Base-by-base conservation (phyloP, 83 land plant species). In the Picea abies region DNA sequence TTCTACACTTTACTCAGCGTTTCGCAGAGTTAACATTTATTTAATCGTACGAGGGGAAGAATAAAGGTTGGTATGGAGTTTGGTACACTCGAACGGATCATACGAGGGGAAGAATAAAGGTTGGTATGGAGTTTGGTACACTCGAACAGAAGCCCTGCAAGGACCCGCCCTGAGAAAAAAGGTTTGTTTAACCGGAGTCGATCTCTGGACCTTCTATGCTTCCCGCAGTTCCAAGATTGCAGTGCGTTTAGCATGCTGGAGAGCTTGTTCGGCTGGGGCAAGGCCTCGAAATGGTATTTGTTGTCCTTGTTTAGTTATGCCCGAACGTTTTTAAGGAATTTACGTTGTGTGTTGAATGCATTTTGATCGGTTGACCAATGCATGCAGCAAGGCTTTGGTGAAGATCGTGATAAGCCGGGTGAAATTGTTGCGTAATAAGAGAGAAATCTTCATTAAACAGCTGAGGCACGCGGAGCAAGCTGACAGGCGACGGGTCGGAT, bases 361-460 rank as follows among this genome's bases (percentile, higher is more conserved):
- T 68, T 29, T 5, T 68, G 12, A 25, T 20, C 61, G 63, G 65
- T 37, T 15, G 15, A 60, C 23, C 15, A 26, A 76, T 32, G 35
- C 62, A 58, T 86, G 72, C 81, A 86, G 88, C 75, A 86, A 86
- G 83, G 70, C 68, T 22, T 32, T 83, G 83, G 61, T 86, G 9
- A 76, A 63, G 65, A 20, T 39, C 69, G 83, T 83, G 23, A 82
- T 77, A 65, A 80, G 78, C 68, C 75, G 85, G 6, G 68, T 86
- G 20, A 86, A 83, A 81, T 52, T 83, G 39, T 52, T 86, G 41
- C 60, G 79, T 75, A 83, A 76, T 63, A 86, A 83, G 83, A 87
- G 88, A 70, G 17, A 17, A 15, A 68, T 76, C 12, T 78, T 76
- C 23, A 80, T 81, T 11, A 80, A 68, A 60, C 85, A 81, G 17